These are phyloP conservation scores for Xenoacremonium recifei DNA, from an alignment of 2,329 filamentous ascomycete genomes.

Conservation along the genomic window DNA sequence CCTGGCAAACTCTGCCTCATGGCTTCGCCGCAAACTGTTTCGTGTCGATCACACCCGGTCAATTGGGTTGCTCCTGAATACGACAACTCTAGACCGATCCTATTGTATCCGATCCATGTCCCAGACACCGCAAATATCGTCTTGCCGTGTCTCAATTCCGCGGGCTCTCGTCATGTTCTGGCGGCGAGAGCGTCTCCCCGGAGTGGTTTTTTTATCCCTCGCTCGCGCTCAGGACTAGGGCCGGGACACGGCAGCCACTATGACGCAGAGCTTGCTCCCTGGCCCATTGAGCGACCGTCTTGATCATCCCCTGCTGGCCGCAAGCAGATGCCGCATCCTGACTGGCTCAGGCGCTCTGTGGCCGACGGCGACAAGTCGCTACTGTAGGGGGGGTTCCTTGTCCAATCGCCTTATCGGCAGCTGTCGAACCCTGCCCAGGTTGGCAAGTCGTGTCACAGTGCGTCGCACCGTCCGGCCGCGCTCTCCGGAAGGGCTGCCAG, in stretches of 20 bases:
- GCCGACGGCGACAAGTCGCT: neutral
- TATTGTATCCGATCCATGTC: constrained; percentile 11
- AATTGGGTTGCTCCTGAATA: constrained; percentile 10
- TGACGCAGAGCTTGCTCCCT: constrained; percentile 15
- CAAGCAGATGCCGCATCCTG: constrained; percentile 13
- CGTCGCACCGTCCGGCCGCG: constrained; percentile 13
- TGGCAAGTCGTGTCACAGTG: constrained; percentile 20
- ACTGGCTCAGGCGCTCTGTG: constrained; percentile 11
- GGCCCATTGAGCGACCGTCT: neutral
- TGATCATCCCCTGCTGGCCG: constrained; percentile 3
- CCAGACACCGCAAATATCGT: constrained; percentile 8
- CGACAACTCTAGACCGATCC: constrained; percentile 20
- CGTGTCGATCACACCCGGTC: neutral
- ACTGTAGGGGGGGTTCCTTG: constrained; percentile 5
- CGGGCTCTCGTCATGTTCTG: constrained; percentile 12
- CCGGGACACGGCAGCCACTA: constrained; percentile 6
- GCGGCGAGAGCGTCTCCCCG: constrained; percentile 11
- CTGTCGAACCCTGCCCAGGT: constrained; percentile 22
- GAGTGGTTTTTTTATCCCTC: constrained; percentile 9
- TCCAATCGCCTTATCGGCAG: constrained; percentile 29
- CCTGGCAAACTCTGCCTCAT: no score
- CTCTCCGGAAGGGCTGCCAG: constrained; percentile 9
- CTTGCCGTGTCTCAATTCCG: constrained; percentile 17
- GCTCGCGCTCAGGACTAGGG: constrained; percentile 7
- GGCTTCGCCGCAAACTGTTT: neutral